Base-by-base conservation (phyloP, 2,329 filamentous ascomycete genomes). In the Paecilomyces formosus region DNA sequence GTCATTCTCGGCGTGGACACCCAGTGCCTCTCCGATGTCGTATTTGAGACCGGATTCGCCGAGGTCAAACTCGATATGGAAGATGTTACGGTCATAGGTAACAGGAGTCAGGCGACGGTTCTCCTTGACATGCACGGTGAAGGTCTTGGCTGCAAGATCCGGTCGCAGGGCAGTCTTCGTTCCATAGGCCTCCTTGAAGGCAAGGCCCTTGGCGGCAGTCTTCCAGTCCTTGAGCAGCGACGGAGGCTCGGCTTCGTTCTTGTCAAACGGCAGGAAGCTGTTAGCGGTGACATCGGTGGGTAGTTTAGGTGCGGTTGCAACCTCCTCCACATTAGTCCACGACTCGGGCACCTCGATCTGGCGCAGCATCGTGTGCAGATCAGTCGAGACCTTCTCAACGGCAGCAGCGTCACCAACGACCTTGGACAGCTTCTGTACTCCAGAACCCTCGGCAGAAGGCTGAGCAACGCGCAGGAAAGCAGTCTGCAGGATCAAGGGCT, bases 31-130 rank as follows among this genome's bases (percentile, higher is more conserved):
- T 58, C 94, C 94, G 68, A 99, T 97, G 72, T 96, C 90, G 78
- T 99, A 99, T 50, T 85, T 96, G 63, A 99, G 85, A 45, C 92
- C 93, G 33, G 93, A 96, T 68, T 88, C 78, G 61, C 93, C 93
- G 24, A 99, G 85, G 71, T 97, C 94, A 69, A 99, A 99, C 77
- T 99, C 94, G 62, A 99, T 97, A 79, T 99, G 94, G 88, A 99
- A 99, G 76, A 99, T 97, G 82, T 99, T 97, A 67, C 94, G 91
- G 75, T 97, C 92, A 72, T 99, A 99, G 31, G 87, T 88, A 24
- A 77, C 69, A 2, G 94, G 94, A 0, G 94, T 99, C 57, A 99
- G 84, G 63, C 94, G 87, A 62, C 94, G 90, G 79, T 96, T 97
- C 80, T 97, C 94, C 80, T 95, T 91, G 75, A 99, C 92, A 57